These are phyloP conservation scores for Claviceps humidiphila DNA, from an alignment of 2,329 filamentous ascomycete genomes.

Conservation along the genomic window DNA sequence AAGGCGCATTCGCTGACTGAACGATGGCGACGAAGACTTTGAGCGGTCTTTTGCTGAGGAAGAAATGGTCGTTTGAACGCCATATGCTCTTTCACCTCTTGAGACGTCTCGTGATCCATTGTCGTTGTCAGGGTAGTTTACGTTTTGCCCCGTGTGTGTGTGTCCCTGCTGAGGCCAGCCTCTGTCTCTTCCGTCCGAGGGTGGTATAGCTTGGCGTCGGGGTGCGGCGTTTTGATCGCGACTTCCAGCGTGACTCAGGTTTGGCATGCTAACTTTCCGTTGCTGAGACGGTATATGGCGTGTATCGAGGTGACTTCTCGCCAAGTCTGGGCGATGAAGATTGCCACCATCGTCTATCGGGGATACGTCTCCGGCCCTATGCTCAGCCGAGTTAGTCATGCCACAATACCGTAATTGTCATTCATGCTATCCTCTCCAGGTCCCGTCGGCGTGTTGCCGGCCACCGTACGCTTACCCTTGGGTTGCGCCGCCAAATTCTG, in stretches of 20 bases:
- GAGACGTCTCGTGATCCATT: not conserved
- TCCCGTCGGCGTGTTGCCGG: not conserved
- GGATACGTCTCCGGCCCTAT: constrained; percentile 30
- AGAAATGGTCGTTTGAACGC: constrained; percentile 9
- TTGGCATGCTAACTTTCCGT: constrained; percentile 3
- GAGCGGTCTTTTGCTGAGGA: constrained; percentile 10
- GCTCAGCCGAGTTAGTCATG: constrained; percentile 1
- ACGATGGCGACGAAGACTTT: constrained; percentile 16
- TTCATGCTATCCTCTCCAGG: not conserved
- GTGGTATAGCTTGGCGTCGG: not conserved
- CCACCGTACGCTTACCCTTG: constrained; percentile 25
- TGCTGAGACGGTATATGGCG: constrained; percentile 7
- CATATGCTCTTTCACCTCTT: not conserved
- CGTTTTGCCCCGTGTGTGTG: not conserved
- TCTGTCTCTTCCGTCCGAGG: not conserved
- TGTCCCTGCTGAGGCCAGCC: constrained; percentile 2
- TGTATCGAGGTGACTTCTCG: constrained; percentile 5
- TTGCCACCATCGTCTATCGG: constrained; percentile 36
- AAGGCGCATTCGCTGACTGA: constrained; percentile 22
- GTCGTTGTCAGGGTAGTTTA: not conserved
- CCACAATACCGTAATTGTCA: not conserved
- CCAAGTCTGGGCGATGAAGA: constrained; percentile 16
- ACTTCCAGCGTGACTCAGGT: not conserved
- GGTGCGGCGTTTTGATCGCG: not conserved
- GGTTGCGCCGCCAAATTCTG: constrained; percentile 27